Conservation (phyloP, 306 rosid genomes). For the Medicago arabica region DNA sequence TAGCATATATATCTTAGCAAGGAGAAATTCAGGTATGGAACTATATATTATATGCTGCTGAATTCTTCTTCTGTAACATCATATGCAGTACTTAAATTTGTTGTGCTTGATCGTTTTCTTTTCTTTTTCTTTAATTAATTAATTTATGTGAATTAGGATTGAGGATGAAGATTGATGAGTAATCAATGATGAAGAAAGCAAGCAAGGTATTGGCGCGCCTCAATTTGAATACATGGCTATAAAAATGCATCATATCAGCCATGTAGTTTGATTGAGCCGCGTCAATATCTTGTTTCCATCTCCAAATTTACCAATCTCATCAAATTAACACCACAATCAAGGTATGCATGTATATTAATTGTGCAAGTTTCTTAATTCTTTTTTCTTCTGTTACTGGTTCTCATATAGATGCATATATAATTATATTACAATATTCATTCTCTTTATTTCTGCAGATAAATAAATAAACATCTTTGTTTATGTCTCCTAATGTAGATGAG, state of each 20-base stretch:
- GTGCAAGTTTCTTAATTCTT: background rate
- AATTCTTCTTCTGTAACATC: background rate
- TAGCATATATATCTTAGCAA: constrained; percentile 6
- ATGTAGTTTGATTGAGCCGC: constrained; percentile 91
- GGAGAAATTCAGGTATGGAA: constrained; percentile 18
- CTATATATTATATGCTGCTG: background rate
- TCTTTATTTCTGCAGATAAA: constrained; percentile 2
- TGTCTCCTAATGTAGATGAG: background rate
- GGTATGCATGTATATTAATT: constrained; percentile 44
- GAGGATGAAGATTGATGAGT: background rate
- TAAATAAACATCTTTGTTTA: background rate
- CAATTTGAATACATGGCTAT: constrained; percentile 74
- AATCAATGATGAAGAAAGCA: constrained; percentile 10
- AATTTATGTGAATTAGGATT: background rate
- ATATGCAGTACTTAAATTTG: background rate
- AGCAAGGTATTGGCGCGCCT: constrained; percentile 76
- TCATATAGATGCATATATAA: background rate
- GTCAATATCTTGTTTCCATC: constrained; percentile 78
- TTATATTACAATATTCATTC: background rate
- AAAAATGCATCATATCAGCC: constrained; percentile 21
- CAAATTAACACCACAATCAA: background rate
- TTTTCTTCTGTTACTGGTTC: background rate
- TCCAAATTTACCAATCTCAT: constrained; percentile 16
- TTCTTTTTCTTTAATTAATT: background rate
- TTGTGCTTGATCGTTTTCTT: background rate